phyloP scores from a whole-genome alignment of 345 rosid species.

The Angophora floribunda region DNA sequence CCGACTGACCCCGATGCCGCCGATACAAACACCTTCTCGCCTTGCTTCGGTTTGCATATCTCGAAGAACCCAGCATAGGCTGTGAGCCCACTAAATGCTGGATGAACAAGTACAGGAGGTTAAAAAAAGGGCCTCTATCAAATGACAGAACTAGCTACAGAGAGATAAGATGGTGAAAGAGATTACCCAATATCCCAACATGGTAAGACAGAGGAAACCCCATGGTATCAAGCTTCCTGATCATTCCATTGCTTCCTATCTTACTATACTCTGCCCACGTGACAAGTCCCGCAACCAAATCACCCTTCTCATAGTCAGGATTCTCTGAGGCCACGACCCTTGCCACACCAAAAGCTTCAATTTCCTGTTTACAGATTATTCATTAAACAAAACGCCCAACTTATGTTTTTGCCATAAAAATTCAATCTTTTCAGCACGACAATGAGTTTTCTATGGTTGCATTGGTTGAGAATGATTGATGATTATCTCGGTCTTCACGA shows the following conservation, averaged over 20 bases:
- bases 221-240: constrained; percentile 43
- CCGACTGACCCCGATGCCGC: constrained; percentile 49
- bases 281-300: constrained; percentile 35
- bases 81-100: constrained; percentile 42
- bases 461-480: neutral
- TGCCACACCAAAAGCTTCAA: constrained; percentile 44
- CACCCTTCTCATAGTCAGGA: constrained; percentile 29
- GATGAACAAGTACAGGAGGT: neutral
- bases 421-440: neutral
- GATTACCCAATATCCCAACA: constrained; percentile 40
- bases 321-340: constrained; percentile 40
- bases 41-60: constrained; percentile 31
- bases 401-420: neutral
- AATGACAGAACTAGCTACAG: neutral
- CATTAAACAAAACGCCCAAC: neutral
- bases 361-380: constrained; percentile 10
- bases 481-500: neutral
- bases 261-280: constrained; percentile 45
- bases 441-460: neutral
- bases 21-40: constrained; percentile 42
- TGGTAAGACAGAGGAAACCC: constrained; percentile 52
- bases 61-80: constrained; percentile 38
- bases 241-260: constrained; percentile 19
- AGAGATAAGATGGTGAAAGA: neutral
- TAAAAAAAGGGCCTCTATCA: neutral